Conservation (phyloP, 2,329 filamentous ascomycete genomes). For the Tolypocladium album region DNA sequence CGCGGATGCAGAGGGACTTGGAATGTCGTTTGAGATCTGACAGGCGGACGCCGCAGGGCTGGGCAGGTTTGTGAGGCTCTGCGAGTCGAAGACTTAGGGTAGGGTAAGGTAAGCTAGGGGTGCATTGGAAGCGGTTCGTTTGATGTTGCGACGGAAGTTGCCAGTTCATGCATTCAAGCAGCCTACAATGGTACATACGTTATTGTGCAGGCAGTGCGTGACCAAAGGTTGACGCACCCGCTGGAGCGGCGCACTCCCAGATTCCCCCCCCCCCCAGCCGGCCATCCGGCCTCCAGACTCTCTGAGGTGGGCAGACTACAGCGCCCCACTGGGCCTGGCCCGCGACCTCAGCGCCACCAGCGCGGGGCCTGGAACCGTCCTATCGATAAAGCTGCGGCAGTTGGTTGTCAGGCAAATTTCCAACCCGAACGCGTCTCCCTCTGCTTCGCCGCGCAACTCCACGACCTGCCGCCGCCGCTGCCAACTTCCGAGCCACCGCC, state of each 20-base stretch:
- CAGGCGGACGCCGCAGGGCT: too few species aligned
- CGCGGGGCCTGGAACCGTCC: background rate
- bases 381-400: slow-evolving; percentile 4
- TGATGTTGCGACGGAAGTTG: background rate
- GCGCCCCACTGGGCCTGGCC: background rate
- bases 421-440: background rate
- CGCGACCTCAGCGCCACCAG: background rate
- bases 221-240: background rate
- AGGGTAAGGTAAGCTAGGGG: too few species aligned
- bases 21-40: background rate
- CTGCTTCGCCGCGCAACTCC: background rate
- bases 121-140: background rate
- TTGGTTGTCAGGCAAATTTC: background rate
- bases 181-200: too few species aligned
- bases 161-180: too few species aligned
- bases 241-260: background rate
- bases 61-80: background rate
- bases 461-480: background rate
- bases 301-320: background rate
- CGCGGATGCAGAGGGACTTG: background rate
- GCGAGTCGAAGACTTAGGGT: too few species aligned
- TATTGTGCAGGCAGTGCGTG: background rate
- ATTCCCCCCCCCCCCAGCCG: too few species aligned
- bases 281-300: background rate
- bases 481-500: slow-evolving; percentile 7